Evolutionary conservation across 2,329 filamentous ascomycete species (phyloP), one percentile per base, ranked within the genome.

Genomic region (Colletotrichum sp.): DNA sequence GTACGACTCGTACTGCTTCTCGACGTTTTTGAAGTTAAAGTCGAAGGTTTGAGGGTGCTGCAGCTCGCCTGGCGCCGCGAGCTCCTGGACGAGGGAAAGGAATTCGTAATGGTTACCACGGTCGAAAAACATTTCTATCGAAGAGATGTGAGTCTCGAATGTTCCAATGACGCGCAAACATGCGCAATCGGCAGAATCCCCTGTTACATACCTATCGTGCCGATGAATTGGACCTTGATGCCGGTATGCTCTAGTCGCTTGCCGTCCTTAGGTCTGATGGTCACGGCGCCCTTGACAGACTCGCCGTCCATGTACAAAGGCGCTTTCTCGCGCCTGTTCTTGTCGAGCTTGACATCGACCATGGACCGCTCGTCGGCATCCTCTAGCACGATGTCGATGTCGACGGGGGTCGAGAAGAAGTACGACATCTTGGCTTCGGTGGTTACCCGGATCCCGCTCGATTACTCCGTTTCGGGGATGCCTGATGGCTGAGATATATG

Each of bases 1-100:
- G 90, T 99, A 99, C 79, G 96, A 98, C 88, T 99, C 98, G 90
- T 99, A 99, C 86, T 98, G 96, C 90, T 99, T 99, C 91, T 99
- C 97, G 81, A 99, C 96, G 86, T 99, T 99, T 87, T 99, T 99
- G 92, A 99, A 99, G 89, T 98, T 98, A 92, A 99, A 99, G 80
- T 98, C 95, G 86, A 98, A 98, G 65, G 96, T 98, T 88, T 99
- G 97, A 59, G 97, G 97, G 87, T 99, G 98, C 84, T 99, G 97
- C 74, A 99, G 94, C 89, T 99, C 97, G 85, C 97, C 97, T 3
- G 97, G 97, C 22, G 97, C 96, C 22, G 97, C 97, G 55, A 99
- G 93, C 87, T 99, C 97, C 86, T 99, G 98, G 81, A 97, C 96
- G 32, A 99, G 92, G 44, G 96, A 98, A 76, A 99, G 94, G 87